Base-by-base conservation (phyloP, 1,284 basidiomycete genomes). In the Farysia itapuensis region DNA sequence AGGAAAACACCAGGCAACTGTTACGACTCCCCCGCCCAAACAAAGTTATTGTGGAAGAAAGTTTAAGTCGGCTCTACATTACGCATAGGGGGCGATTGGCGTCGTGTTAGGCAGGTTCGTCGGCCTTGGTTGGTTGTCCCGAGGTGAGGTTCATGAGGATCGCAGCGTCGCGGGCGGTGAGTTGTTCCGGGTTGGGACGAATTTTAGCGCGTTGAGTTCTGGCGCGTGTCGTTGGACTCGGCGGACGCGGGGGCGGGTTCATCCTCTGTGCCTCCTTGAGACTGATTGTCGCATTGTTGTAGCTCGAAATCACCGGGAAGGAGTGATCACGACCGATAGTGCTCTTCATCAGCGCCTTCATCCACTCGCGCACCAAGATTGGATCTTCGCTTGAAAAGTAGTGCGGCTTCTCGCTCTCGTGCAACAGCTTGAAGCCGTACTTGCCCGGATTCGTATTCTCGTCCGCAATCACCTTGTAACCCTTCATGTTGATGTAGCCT, bases 261-360 rank as follows among this genome's bases (percentile, higher is more conserved):
- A 97, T 90, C 7, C 92, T 85, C 79, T 97, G 93, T 1, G 94
- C 94, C 35, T 96, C 89, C 30, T 87, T 84, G 29, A 99, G 83
- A 2, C 92, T 90, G 26, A 99, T 97, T 2, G 93, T 98, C 3
- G 92, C 89, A 48, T 97, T 92, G 75, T 96, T 96, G 80, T 90
- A 93, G 2, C 91, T 95, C 5, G 93, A 96, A 19, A 96, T 86
- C 43, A 98, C 93, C 19, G 93, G 89, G 61, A 71, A 63, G 28
- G 46, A 64, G 37, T 65, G 57, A 42, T 75, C 74, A 44, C 95
- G 81, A 14, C 85, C 87, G 70, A 99, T 99, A 4, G 94, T 97
- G 2, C 92, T 89, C 79, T 98, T 99, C 90, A 97, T 96, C 67
- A 99, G 84, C 9, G 91, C 90, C 81, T 98, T 98, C 94, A 98